Percentiles rank a stretch among this genome's conserved stretches.
These are phyloP conservation scores for Aschersonia sp. DNA, from an alignment of 2,329 filamentous ascomycete genomes.

Conservation along the genomic window DNA sequence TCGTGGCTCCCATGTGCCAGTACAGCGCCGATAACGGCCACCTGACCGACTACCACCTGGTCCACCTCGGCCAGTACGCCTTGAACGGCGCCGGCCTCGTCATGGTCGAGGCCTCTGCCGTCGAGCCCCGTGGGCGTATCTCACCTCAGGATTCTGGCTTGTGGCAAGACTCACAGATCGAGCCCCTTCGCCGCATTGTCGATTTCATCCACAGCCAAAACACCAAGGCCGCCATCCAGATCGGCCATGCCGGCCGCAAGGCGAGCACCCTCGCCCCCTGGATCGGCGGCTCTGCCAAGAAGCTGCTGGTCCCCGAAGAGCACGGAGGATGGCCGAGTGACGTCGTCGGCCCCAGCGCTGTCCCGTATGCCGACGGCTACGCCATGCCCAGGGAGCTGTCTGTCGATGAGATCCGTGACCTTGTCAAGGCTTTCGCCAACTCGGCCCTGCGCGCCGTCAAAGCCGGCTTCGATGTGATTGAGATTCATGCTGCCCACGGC, in stretches of 20 bases:
- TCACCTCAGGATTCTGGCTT: constrained; percentile 66
- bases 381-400: constrained; percentile 54
- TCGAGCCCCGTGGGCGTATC: constrained; percentile 66
- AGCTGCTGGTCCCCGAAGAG: constrained; percentile 36
- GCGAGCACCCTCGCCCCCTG: constrained; percentile 48
- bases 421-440: constrained; percentile 48
- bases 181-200: constrained; percentile 51
- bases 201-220: constrained; percentile 71
- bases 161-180: constrained; percentile 75
- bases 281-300: constrained; percentile 34
- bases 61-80: constrained; percentile 68
- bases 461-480: constrained; percentile 64
- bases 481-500: constrained; percentile 50
- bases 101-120: constrained; percentile 66
- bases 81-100: constrained; percentile 60
- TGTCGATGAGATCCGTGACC: constrained; percentile 47
- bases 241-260: constrained; percentile 67
- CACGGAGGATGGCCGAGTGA: constrained; percentile 42
- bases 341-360: constrained; percentile 33
- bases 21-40: constrained; percentile 49
- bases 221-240: constrained; percentile 65
- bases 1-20: constrained; percentile 47
- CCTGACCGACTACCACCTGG: constrained; percentile 56
- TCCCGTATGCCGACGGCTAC: constrained; percentile 46
- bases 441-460: constrained; percentile 45